Conservation (phyloP, 2,329 filamentous ascomycete species). For the Aspergillus tubingensis region DNA sequence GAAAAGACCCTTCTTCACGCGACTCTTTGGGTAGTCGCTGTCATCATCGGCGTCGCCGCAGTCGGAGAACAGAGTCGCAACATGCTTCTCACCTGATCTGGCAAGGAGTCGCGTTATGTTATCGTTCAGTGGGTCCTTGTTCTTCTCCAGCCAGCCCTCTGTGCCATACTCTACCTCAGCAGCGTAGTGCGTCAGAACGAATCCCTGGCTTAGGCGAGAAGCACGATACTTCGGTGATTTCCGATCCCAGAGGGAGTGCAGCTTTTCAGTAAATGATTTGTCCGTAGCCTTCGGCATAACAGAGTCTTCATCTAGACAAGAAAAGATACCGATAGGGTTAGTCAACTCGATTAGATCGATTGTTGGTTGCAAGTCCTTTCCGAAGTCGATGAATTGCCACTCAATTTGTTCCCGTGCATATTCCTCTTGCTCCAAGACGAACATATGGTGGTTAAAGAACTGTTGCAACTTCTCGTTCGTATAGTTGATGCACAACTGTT, state of each 20-base stretch:
- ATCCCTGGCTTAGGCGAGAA: conserved; percentile 84
- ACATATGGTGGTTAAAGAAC: conserved; percentile 99
- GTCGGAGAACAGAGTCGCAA: conserved; percentile 82
- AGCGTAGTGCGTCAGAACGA: conserved; percentile 94
- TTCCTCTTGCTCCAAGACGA: conserved; percentile 96
- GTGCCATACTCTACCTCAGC: conserved; percentile 98
- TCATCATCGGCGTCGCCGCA: conserved; percentile 83
- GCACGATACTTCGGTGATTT: conserved; percentile 92
- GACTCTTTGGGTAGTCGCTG: conserved; percentile 64
- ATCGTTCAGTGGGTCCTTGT: conserved; percentile 97
- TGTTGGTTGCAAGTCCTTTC: conserved; percentile 92
- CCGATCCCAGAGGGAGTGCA: conserved; percentile 95
- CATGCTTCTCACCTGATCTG: conserved; percentile 76
- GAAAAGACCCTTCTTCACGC: conserved; percentile 97
- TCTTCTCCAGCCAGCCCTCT: conserved; percentile 94
- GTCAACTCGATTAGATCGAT: conserved; percentile 95
- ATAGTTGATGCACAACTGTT: conserved; percentile 99
- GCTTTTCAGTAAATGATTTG: conserved; percentile 93
- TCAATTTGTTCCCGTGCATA: conserved; percentile 97
- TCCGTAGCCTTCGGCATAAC: conserved; percentile 99
- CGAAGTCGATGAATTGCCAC: conserved; percentile 99
- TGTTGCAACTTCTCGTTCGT: conserved; percentile 99
- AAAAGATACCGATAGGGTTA: conserved; percentile 98
- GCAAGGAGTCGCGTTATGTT: conserved; percentile 90
- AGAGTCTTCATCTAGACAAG: conserved; percentile 93